Conservation (phyloP, 1,284 basidiomycete species). For the Coniferiporia weirii region DNA sequence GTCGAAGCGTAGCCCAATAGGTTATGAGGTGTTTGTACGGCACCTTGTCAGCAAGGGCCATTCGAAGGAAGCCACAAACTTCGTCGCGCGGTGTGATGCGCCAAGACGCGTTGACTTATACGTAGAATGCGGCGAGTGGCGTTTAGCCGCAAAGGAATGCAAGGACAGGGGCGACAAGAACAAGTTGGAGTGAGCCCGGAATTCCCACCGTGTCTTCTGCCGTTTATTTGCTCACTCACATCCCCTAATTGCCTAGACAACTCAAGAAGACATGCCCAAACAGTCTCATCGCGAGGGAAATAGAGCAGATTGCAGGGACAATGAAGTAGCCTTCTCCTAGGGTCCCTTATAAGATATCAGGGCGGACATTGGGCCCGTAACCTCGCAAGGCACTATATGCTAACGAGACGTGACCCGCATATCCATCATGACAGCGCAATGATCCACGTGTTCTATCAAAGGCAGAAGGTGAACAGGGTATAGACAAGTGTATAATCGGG, state of each 20-base stretch:
- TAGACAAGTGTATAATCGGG: neutral
- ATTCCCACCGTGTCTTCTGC: no score
- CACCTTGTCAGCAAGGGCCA: constrained; percentile 72
- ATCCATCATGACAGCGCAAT: neutral
- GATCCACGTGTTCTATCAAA: neutral
- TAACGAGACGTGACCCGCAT: neutral
- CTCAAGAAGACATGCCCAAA: constrained; percentile 70
- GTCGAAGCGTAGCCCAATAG: constrained; percentile 88
- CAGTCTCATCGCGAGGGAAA: constrained; percentile 69
- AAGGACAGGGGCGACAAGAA: constrained; percentile 81
- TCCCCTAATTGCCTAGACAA: constrained; percentile 39
- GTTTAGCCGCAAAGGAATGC: constrained; percentile 79
- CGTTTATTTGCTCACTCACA: no score
- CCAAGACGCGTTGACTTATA: constrained; percentile 82
- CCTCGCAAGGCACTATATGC: neutral
- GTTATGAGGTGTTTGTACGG: constrained; percentile 89
- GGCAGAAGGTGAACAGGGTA: neutral
- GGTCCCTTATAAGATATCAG: neutral
- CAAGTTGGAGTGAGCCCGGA: constrained; percentile 67
- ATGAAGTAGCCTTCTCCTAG: constrained; percentile 46
- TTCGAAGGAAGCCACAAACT: constrained; percentile 66
- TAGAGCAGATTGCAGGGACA: constrained; percentile 61
- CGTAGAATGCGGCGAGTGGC: constrained; percentile 85
- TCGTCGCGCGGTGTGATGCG: constrained; percentile 78
- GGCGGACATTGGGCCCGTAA: neutral